phyloP scores from a whole-genome alignment of 805 yeast genomes.

The Sungouiozyma intestinalis region DNA sequence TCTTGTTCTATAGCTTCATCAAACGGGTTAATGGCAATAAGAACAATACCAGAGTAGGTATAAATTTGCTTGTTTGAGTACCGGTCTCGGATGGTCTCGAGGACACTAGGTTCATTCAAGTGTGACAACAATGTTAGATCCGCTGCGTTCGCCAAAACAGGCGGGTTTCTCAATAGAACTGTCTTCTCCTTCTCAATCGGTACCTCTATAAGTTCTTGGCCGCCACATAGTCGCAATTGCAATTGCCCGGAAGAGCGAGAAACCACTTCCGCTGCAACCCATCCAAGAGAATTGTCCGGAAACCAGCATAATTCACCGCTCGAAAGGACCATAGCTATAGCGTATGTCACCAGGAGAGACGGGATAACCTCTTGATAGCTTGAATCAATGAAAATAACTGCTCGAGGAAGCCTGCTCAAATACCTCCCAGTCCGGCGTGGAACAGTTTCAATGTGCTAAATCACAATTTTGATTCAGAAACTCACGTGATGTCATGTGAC shows the following conservation, averaged over 20 bases:
- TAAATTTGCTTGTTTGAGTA: conserved; percentile 82
- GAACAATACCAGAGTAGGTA: conserved; percentile 93
- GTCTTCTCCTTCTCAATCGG: conserved; percentile 16
- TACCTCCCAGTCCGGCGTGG: too few species aligned
- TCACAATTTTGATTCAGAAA: too few species aligned
- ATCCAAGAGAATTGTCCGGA: conserved; percentile 58
- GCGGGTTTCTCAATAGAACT: conserved; percentile 83
- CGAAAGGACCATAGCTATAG: conserved; percentile 31
- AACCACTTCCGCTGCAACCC: conserved; percentile 60
- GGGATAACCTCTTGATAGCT: too few species aligned
- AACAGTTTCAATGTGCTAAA: too few species aligned
- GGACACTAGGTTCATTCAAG: conserved; percentile 90
- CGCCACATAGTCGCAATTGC: conserved; percentile 44
- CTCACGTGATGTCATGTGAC: too few species aligned
- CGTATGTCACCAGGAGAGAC: too few species aligned
- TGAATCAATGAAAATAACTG: too few species aligned
- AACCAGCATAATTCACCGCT: conserved; percentile 68
- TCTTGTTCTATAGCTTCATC: conserved; percentile 66
- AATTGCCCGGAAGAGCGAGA: conserved; percentile 37
- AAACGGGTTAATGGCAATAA: conserved; percentile 94
- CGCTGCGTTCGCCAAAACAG: conserved; percentile 84
- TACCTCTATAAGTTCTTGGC: conserved; percentile 34
- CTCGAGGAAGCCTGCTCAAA: too few species aligned
- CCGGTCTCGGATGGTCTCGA: conserved; percentile 84
- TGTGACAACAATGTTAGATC: conserved; percentile 88